Evolutionary conservation across 2,329 filamentous ascomycete genomes (phyloP), one percentile per base, ranked within the genome.

Genomic region (Beauveria caledonica): DNA sequence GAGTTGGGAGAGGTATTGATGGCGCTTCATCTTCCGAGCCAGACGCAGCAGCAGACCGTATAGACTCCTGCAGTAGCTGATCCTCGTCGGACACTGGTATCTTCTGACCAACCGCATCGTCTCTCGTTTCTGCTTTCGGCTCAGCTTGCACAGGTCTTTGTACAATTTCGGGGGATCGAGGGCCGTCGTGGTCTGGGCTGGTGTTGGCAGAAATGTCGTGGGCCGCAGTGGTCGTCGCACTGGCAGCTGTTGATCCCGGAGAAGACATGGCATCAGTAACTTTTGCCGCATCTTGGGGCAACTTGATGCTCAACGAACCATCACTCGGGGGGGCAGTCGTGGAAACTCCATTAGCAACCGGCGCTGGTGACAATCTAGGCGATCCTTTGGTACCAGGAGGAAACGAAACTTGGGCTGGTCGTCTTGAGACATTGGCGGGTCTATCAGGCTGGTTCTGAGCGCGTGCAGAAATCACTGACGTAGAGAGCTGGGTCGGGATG

Each of bases 131-230:
- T 19, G 72, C 71, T 39, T 76, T 75, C 8, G 21, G 27, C 17
- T 17, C 27, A 13, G 33, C 10, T 39, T 39, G 49, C 29, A 17
- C 23, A 66, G 78, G 78, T 62, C 79, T 76, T 23, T 80, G 77
- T 21, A 60, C 64, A n/a, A 74, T 73, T 39, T 85, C 78, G 17
- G 58, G 58, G 2, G 77, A 83, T 48, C 82, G 80, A 52, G 82
- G 77, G 19, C 78, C 80, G 53, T 91, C 87, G 59, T 87, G 83
- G 59, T 88, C 88, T 1, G 88, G 86, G 66, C 88, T 92, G 1
- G 89, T 92, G 65, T 88, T 86, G 1, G 88, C 84, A 1, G 89
- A 92, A 7, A 80, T 81, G 63, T 87, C 83, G 62, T 86, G 82
- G 44, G 86, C 80, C 40, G 81, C 82, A 1, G 90, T 88, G 0